Evolutionary conservation across 1,284 basidiomycete genomes (phyloP), one percentile per base, ranked within the genome.

Genomic region (Neonothopanus nambi): DNA sequence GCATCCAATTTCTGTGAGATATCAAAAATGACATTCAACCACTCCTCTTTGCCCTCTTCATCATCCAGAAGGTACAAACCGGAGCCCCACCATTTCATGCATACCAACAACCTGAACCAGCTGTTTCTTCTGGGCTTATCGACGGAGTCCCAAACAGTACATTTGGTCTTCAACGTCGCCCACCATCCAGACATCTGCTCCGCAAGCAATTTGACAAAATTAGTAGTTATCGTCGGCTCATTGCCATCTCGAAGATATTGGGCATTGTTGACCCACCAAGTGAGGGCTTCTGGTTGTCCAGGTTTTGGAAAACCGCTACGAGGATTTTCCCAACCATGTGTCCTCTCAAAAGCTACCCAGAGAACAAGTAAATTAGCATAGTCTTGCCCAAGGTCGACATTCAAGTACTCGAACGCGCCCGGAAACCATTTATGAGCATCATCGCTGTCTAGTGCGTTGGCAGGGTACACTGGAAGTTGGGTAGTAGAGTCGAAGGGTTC

Each of bases 341-440:
- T 9, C 9, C 33, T 11, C 28, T 49, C 38, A 24, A 49, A 35
- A 8, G 28, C 17, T 15, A 47, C 18, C 45, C 45, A 47, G 7
- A 17, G 11, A 12, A 9, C 24, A 36, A 47, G 26, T 13, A 47
- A 30, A 21, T 9, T 18, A n/a, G 11, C 3, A 47, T 47, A 47
- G 17, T 20, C 45, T 47, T 17, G 26, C 0, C 45, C 45, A 12
- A 47, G 21, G 20, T 47, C 45, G n/a, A 28, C 21, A 20, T 47
- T 47, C 7, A 47, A 9, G 18, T 33, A 47, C 17, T 35, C 28
- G 3, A 47, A 47, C 26, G 45, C 28, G 26, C 9, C n/a, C 7
- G 26, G 45, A 18, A 47, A 47, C 45, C 45, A 47, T 47, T 47
- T 47, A 7, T 17, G 26, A n/a, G 45, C 45, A 47, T 47, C 28